Evolutionary conservation across 371 early-diverging fungal genomes (phyloP).

Genomic region (Saksenaea oblongispora): DNA sequence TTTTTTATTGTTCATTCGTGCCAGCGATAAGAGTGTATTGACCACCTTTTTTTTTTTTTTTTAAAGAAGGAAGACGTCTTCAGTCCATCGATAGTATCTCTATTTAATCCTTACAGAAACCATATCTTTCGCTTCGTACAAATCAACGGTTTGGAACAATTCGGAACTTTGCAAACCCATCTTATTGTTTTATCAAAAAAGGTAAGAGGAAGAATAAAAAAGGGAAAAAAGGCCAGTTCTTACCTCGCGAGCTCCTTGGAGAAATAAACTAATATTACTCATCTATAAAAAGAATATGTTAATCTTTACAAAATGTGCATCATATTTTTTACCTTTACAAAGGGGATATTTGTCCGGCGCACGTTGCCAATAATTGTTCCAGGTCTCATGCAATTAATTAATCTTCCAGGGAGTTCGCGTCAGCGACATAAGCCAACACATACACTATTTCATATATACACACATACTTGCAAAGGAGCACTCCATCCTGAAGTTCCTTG

Average conservation of each 20-base stretch:
- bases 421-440: background rate
- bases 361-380: conserved; percentile 64
- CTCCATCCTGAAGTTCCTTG: conserved; percentile 58
- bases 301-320: background rate
- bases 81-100: background rate
- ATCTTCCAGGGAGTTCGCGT: conserved; percentile 25
- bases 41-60: conserved; percentile 13
- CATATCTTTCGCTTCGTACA: conserved; percentile 88
- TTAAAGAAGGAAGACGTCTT: background rate
- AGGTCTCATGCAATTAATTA: conserved; percentile 72
- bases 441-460: background rate
- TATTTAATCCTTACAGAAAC: conserved; percentile 51
- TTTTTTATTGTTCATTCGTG: conserved; percentile 9
- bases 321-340: conserved; percentile 59
- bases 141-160: conserved; percentile 87
- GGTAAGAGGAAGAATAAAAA: conserved; percentile 1
- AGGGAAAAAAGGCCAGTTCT: conserved; percentile 6
- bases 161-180: conserved; percentile 74
- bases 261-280: conserved; percentile 77
- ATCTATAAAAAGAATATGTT: conserved; percentile 53
- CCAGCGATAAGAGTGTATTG: conserved; percentile 25
- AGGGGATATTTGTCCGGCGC: conserved; percentile 59
- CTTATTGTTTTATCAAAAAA: conserved; percentile 15
- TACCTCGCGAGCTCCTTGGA: conserved; percentile 60
- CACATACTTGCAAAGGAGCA: conserved; percentile 68